A percentile compares a stretch with the other conserved stretches of the same genome.
Evolutionary conservation across 495 filamentous ascomycete genomes (phyloP).

Genomic region (Letharia columbiana): DNA sequence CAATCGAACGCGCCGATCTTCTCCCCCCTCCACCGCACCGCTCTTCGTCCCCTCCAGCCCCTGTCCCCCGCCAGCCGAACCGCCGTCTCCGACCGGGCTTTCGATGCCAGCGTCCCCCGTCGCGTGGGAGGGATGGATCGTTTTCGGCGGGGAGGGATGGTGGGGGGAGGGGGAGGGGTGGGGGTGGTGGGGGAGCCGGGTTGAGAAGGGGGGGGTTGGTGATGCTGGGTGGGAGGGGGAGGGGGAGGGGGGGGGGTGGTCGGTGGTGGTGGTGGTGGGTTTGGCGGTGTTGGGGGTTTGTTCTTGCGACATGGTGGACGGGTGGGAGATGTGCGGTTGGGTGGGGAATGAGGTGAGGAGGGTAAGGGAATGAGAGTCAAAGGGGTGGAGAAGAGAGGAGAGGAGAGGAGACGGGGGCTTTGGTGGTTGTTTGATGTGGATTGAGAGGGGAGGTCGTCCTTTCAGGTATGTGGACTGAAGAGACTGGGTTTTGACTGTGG

Average conservation of each 20-base stretch:
- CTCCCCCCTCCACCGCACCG: neutral
- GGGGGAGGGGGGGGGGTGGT: neutral
- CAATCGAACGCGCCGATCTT: constrained; percentile 47
- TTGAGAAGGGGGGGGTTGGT: neutral
- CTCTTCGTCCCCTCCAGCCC: neutral
- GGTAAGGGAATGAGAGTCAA: neutral
- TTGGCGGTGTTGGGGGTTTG: neutral
- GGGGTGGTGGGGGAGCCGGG: too few relatives aligned
- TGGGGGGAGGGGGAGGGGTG: too few relatives aligned
- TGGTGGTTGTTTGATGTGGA: neutral
- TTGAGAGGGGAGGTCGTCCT: neutral
- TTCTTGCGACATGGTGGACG: neutral
- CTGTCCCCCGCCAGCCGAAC: too few relatives aligned
- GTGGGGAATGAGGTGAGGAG: neutral
- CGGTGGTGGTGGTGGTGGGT: neutral
- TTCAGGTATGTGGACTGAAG: neutral
- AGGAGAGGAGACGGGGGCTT: neutral
- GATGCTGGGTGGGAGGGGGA: neutral
- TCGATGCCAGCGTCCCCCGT: too few relatives aligned
- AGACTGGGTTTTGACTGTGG: neutral
- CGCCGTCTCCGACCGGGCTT: too few relatives aligned
- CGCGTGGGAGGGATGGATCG: too few relatives aligned
- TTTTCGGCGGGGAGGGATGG: too few relatives aligned
- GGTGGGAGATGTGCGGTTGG: neutral
- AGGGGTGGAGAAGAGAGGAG: neutral